phyloP scores from a whole-genome alignment of 139 green algal genomes.

The Ettlia oleoabundans region DNA sequence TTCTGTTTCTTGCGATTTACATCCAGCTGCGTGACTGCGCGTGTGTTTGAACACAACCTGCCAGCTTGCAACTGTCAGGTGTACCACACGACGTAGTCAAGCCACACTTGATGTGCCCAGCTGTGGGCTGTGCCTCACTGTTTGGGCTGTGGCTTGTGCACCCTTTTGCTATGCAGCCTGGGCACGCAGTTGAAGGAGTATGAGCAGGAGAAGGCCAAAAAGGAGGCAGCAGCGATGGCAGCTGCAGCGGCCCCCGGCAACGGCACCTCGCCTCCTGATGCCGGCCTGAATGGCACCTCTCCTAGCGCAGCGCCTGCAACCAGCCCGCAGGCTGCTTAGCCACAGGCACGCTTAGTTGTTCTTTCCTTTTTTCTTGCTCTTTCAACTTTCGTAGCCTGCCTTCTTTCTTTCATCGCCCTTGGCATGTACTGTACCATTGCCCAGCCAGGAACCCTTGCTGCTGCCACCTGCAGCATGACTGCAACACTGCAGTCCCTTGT shows the following conservation, averaged over 20 bases:
- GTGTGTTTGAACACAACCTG: too few species aligned
- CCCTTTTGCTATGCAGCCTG: too few species aligned
- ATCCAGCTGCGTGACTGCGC: too few species aligned
- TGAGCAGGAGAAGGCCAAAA: slow-evolving; percentile 30
- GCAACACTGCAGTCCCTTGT: neutral
- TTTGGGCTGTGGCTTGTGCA: too few species aligned
- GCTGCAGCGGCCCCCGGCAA: neutral
- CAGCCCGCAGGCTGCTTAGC: slow-evolving; percentile 12
- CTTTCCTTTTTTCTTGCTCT: neutral
- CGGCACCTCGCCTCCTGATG: neutral
- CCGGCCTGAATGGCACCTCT: neutral
- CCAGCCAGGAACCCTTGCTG: too few species aligned
- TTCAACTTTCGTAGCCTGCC: neutral
- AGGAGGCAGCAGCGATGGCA: neutral
- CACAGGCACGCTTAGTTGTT: neutral
- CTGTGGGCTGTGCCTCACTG: too few species aligned
- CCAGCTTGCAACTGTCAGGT: too few species aligned
- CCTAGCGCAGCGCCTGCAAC: neutral
- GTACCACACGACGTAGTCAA: too few species aligned
- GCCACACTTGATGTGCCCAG: too few species aligned
- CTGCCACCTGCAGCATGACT: neutral
- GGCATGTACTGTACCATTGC: neutral
- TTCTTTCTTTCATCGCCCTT: too few species aligned
- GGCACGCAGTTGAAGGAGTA: slow-evolving; percentile 41
- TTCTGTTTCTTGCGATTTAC: too few species aligned